Percentiles rank a stretch among this genome's conserved stretches.
Conservation (phyloP, 1,139 yeast genomes). For the Oligophagozyma castellii region DNA sequence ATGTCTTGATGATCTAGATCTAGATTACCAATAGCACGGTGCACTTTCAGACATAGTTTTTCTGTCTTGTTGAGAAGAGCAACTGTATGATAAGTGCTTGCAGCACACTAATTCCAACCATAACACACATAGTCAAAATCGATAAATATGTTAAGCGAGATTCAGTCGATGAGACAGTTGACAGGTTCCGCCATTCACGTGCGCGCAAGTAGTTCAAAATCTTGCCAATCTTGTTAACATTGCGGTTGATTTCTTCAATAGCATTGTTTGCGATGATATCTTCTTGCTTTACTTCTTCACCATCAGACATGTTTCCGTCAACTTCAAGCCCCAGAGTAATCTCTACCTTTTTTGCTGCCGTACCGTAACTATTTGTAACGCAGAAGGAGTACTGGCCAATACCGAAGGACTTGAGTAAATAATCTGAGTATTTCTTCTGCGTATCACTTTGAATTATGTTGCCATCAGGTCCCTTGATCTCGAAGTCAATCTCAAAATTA, state of each 20-base stretch:
- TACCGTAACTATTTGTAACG: conserved; percentile 51
- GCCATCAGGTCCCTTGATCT: conserved; percentile 47
- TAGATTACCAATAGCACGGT: background rate
- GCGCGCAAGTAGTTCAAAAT: conserved; percentile 54
- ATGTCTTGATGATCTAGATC: background rate
- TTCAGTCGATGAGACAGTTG: conserved; percentile 54
- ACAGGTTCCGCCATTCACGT: conserved; percentile 62
- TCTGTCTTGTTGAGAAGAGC: conserved; percentile 28
- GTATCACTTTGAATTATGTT: conserved; percentile 40
- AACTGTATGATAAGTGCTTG: conserved; percentile 48
- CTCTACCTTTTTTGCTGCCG: conserved; percentile 53
- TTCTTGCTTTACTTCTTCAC: conserved; percentile 33
- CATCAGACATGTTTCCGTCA: conserved; percentile 13
- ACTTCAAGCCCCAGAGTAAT: conserved; percentile 43
- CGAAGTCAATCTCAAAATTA: conserved; percentile 52
- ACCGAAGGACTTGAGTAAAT: conserved; percentile 36
- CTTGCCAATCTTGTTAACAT: conserved; percentile 44
- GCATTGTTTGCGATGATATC: conserved; percentile 43
- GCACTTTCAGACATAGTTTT: conserved; percentile 25
- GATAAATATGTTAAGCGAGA: conserved; percentile 52
- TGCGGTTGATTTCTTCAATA: conserved; percentile 43
- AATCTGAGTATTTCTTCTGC: conserved; percentile 47
- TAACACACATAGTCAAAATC: conserved; percentile 43
- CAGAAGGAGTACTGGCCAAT: conserved; percentile 56
- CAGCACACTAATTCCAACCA: conserved; percentile 51